Evolutionary conservation across 768 basidiomycete genomes (phyloP).

Genomic region (Phaffia tasmanica): DNA sequence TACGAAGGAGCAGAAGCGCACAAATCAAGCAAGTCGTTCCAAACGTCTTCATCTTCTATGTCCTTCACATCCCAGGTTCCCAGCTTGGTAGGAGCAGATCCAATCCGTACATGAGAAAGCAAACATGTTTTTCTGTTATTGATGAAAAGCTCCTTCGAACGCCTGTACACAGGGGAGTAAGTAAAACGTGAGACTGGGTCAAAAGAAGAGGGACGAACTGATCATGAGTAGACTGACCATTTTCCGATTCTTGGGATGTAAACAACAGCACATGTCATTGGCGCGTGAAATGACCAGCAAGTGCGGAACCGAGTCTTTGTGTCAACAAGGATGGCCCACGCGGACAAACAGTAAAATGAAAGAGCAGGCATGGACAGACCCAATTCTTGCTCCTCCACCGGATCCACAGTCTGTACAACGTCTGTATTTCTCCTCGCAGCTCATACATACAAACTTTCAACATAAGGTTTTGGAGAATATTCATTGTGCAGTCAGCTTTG

Average conservation of each 20-base stretch:
- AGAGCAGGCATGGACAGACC: slow-evolving; percentile 18
- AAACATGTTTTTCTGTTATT: slow-evolving; percentile 28
- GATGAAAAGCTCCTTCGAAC: slow-evolving; percentile 31
- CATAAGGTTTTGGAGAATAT: neutral
- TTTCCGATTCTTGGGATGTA: neutral
- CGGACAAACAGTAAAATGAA: neutral
- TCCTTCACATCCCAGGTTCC: slow-evolving; percentile 20
- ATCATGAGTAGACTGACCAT: neutral
- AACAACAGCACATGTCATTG: neutral
- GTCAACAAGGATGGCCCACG: no score
- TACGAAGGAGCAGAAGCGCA: neutral
- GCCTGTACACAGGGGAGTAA: slow-evolving; percentile 29
- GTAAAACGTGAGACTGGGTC: neutral
- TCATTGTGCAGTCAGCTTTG: no score
- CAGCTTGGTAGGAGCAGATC: slow-evolving; percentile 13
- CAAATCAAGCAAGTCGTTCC: neutral
- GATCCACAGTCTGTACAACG: slow-evolving; percentile 31
- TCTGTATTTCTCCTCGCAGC: slow-evolving; percentile 28
- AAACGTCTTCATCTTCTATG: neutral
- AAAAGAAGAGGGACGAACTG: neutral
- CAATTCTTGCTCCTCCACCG: slow-evolving; percentile 30
- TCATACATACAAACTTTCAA: slow-evolving; percentile 28
- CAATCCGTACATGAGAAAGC: slow-evolving; percentile 28
- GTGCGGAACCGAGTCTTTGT: no score
- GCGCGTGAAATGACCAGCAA: neutral